Evolutionary conservation across 1,284 basidiomycete species (phyloP), one percentile per base, ranked within the genome.

Genomic region (Stereum hirsutum): DNA sequence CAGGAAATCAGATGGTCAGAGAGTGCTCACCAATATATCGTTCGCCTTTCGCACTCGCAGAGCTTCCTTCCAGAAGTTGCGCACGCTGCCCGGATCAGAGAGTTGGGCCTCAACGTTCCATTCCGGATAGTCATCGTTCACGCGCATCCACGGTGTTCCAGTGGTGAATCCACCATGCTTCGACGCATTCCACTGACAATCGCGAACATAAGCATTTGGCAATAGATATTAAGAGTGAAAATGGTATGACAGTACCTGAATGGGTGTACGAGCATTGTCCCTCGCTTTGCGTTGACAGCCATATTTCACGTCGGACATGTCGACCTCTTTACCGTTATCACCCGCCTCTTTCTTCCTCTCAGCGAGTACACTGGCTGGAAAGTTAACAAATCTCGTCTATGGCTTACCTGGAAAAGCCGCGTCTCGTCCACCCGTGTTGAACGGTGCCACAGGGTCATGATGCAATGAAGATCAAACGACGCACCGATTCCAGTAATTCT

Each of bases 121-220:
- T 2, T 59, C 52, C 14, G 46, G 49, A 54, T 78, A 82, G 52
- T 87, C 81, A 34, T 84, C 80, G 52, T 85, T 80, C 7, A 83
- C 74, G 11, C 79, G 66, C 82, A 89, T 89, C 86, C 84, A 89
- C 0, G 85, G 81, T 11, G 61, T 68, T 2, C 72, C 74, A 0
- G 69, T 67, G 3, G 75, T 76, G 59, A 88, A 89, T 1, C 87
- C 85, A 0, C 68, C 81, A 45, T 86, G 65, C 5, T 60, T 35
- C 1, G 63, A 62, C 3, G 62, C 52, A 45, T 78, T 67, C 85
- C 86, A 89, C 76, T 85, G 49, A 8, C 8, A 8, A 15, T 34
- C 21, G 42, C 32, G 21, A 14, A 37, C 14, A 25, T 39, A 12
- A 11, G 23, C 26, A 10, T 12, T 15, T 1, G 14, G 17, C 15